These are phyloP conservation scores for Boletus pseudopeckii DNA, from an alignment of 768 basidiomycete genomes.

Conservation along the genomic window DNA sequence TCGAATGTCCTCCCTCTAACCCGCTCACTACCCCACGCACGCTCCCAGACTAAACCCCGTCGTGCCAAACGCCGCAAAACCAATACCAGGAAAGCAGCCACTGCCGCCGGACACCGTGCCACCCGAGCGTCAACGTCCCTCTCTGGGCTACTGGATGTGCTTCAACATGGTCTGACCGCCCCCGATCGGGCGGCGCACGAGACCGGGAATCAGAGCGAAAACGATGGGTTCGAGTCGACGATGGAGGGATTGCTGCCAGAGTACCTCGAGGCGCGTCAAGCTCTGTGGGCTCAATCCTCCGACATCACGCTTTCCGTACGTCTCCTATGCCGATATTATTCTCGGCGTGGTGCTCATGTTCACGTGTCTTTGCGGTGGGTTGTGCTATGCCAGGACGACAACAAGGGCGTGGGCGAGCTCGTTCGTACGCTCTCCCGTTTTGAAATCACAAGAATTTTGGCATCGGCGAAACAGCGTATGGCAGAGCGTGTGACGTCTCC, in stretches of 20 bases:
- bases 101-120: constrained; percentile 1
- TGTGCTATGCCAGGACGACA: constrained; percentile 8
- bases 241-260: constrained; percentile 35
- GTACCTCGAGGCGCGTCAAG: constrained; percentile 30
- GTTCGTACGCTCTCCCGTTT: constrained; percentile 42
- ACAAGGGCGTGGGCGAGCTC: constrained; percentile 10
- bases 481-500: constrained; percentile 18
- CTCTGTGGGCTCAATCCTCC: constrained; percentile 19
- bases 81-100: constrained; percentile 15
- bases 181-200: not conserved
- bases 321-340: not conserved
- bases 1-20: not conserved
- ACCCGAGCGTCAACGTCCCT: constrained; percentile 21
- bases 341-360: not conserved
- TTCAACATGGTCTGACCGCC: constrained; percentile 10
- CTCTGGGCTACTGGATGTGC: constrained; percentile 15
- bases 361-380: not conserved
- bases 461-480: constrained; percentile 12
- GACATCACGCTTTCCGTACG: constrained; percentile 15
- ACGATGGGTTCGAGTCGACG: constrained; percentile 33
- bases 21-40: not conserved
- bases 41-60: constrained; percentile 9
- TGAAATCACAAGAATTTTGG: constrained; percentile 38
- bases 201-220: not conserved
- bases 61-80: constrained; percentile 29